phyloP scores from a whole-genome alignment of 768 basidiomycete species.

The Cyclocybe aegerita region DNA sequence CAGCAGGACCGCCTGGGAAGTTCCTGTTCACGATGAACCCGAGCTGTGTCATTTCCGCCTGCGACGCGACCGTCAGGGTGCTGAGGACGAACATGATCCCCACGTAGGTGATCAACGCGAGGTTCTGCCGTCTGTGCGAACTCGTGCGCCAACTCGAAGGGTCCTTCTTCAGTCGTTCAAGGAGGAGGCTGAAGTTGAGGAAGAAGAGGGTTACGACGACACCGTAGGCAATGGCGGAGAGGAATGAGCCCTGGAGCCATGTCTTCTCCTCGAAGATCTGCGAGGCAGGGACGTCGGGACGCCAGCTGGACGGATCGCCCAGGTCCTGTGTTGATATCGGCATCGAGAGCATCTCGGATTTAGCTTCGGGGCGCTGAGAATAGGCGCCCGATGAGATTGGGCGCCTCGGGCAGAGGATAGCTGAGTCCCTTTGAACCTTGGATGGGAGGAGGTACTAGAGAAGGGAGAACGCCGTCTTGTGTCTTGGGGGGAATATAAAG shows the following conservation, averaged over 20 bases:
- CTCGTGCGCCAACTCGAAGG: not conserved
- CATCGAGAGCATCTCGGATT: too few relatives aligned
- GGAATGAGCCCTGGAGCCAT: constrained; percentile 14
- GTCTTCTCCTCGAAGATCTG: not conserved
- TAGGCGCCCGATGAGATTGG: too few relatives aligned
- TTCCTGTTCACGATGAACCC: constrained; percentile 10
- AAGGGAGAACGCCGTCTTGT: too few relatives aligned
- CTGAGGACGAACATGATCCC: constrained; percentile 13
- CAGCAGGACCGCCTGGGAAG: constrained; percentile 6
- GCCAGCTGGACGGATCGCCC: too few relatives aligned
- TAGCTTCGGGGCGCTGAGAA: too few relatives aligned
- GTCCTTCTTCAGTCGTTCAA: constrained; percentile 3
- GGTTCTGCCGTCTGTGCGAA: not conserved
- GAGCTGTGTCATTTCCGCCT: constrained; percentile 11
- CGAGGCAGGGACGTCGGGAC: too few relatives aligned
- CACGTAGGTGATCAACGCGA: constrained; percentile 8
- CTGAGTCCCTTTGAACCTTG: too few relatives aligned
- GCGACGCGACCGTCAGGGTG: constrained; percentile 10
- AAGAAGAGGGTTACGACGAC: constrained; percentile 12
- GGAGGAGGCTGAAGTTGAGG: constrained; percentile 8
- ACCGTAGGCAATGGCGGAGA: constrained; percentile 13
- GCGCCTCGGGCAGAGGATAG: too few relatives aligned
- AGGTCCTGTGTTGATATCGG: too few relatives aligned
- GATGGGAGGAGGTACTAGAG: too few relatives aligned
- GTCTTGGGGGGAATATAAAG: too few relatives aligned